Evolutionary conservation across 1,139 yeast genomes (phyloP), one percentile per base, ranked within the genome.

Genomic region (Arxiozyma heterogenica): DNA sequence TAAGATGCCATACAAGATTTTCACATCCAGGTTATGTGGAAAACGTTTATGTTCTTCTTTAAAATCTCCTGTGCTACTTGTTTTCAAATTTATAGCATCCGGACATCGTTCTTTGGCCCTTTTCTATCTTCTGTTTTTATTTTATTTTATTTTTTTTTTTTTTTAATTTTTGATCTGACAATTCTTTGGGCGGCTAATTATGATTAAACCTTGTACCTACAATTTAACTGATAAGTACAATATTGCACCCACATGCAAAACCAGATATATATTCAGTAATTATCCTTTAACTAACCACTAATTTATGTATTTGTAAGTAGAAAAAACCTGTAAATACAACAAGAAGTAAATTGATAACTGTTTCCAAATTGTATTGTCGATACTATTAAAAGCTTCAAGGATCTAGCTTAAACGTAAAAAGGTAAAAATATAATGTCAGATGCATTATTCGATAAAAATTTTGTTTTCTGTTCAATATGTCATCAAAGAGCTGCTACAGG

Each of bases 401-500:
- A 34, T 2, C 39, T 15, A 6, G n/a, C 12, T 12, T 3, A 34
- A 12, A 6, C 17, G n/a, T 4, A 41, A 2, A 25, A 15, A 27
- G 25, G 23, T 21, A 17, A 53, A 49, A 50, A 21, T 51, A n/a
- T 41, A 18, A 46, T 53, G 57, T 49, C 57, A 17, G 38, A 47
- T 42, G 11, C 30, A 21, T 11, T 56, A 9, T 61, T 61, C 45
- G 52, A 57, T 30, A 65, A 62, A 46, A 55, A 58, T 5, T 61
- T 61, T 52, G 64, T 62, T 3, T 59, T 60, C 42, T 62, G 65
- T 49, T 54, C 54, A 21, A 55, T 60, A 6, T 64, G 66, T 49
- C 64, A 62, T 48, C 55, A 56, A 47, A 50, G 58, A 23, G 56
- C 61, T n/a, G 51, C 59, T 23, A 34, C 38, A 12, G 59, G 56